Conservation (phyloP, 2,329 filamentous ascomycete genomes). For the Colletotrichum neosansevieriae region DNA sequence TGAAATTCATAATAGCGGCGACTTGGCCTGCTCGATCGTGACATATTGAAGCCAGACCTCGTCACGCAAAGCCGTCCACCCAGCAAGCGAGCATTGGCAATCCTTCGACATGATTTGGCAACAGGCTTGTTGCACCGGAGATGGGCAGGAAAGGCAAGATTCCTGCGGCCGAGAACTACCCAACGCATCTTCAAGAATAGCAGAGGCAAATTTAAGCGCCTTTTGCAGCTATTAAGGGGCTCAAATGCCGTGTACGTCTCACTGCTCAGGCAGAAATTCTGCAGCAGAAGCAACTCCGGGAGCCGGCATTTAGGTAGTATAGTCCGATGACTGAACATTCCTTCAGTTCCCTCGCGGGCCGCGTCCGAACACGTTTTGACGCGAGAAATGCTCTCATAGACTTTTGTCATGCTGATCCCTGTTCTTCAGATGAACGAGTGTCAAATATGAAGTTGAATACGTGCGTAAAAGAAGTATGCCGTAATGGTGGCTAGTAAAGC, state of each 20-base stretch:
- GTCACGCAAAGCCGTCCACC: neutral
- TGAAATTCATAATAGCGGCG: no score
- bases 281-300: neutral
- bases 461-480: neutral
- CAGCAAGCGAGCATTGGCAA: neutral
- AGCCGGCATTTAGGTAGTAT: conserved; percentile 1
- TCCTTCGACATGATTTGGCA: neutral
- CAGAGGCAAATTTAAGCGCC: neutral
- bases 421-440: neutral
- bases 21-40: neutral
- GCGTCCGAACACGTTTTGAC: neutral
- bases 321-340: conserved; percentile 12
- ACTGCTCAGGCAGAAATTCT: conserved; percentile 22
- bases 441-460: neutral
- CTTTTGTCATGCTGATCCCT: neutral
- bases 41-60: neutral
- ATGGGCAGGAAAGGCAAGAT: neutral
- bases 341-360: neutral
- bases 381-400: neutral
- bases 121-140: neutral
- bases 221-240: conserved; percentile 1
- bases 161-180: neutral
- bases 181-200: neutral
- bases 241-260: conserved; percentile 17
- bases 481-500: neutral